Percentiles rank a stretch among this genome's conserved stretches.
These are phyloP conservation scores for Phytophthora multivora DNA, from an alignment of 352 stramenopile species.

Conservation along the genomic window DNA sequence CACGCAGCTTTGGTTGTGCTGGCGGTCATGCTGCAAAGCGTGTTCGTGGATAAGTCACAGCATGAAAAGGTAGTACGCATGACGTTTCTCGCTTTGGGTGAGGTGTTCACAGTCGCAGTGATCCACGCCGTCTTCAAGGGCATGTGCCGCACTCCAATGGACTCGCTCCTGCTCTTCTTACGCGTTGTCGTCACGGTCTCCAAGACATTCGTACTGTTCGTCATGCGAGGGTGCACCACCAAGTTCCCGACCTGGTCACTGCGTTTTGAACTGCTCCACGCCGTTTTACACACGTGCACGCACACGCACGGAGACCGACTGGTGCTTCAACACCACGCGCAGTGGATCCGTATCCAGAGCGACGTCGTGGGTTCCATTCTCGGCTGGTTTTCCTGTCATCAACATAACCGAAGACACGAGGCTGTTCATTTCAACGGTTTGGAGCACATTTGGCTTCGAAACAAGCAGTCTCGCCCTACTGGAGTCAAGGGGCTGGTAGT, in stretches of 20 bases:
- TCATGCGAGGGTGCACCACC: conserved; percentile 20
- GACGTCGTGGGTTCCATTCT: conserved; percentile 28
- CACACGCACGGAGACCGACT: conserved; percentile 21
- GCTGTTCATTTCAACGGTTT: conserved; percentile 41
- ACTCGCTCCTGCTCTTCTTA: conserved; percentile 16
- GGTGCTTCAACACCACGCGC: conserved; percentile 16
- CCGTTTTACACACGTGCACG: conserved; percentile 20
- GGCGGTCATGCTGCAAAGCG: conserved; percentile 18
- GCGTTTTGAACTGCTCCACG: conserved; percentile 37
- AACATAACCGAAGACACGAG: conserved; percentile 23
- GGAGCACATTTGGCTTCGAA: conserved; percentile 50
- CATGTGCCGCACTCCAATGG: conserved; percentile 6
- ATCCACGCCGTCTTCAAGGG: conserved; percentile 10
- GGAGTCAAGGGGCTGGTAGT: conserved; percentile 34
- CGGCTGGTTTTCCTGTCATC: conserved; percentile 23
- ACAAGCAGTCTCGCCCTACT: not conserved
- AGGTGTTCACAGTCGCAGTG: conserved; percentile 4
- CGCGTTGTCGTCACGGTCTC: not conserved
- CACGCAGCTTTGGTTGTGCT: conserved; percentile 4
- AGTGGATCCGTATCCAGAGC: conserved; percentile 27
- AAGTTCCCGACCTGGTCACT: conserved; percentile 45
- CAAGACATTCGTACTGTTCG: conserved; percentile 12
- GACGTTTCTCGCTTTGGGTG: conserved; percentile 1
- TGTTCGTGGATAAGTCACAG: conserved; percentile 8
- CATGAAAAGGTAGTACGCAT: conserved; percentile 5